These are phyloP conservation scores for Harrya chromipes DNA, from an alignment of 768 basidiomycete species.

Conservation along the genomic window DNA sequence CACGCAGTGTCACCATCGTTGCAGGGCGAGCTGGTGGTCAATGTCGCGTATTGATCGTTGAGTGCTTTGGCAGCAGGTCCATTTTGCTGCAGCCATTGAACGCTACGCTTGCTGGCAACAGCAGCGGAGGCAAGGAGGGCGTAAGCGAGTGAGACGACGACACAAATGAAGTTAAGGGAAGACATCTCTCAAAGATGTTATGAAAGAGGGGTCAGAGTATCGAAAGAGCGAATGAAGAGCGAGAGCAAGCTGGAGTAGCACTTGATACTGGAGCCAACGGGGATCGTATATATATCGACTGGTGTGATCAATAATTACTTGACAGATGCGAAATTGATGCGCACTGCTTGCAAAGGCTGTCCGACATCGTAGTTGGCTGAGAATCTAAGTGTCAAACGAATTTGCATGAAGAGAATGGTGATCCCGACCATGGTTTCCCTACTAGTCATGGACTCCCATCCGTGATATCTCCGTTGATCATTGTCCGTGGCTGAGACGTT, in stretches of 20 bases:
- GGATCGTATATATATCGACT: no score
- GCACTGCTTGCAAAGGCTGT: no score
- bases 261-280: conserved; percentile 5
- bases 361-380: no score
- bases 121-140: conserved; percentile 20
- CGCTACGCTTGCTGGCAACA: conserved; percentile 14
- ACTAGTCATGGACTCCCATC: no score
- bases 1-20: conserved; percentile 18
- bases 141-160: conserved; percentile 11
- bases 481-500: no score
- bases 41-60: conserved; percentile 19
- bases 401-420: no score
- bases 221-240: not conserved
- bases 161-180: conserved; percentile 13
- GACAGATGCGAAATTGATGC: no score
- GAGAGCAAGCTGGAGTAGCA: not conserved
- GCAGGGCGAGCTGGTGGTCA: conserved; percentile 19
- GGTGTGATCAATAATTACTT: no score
- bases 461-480: no score
- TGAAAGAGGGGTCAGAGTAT: not conserved
- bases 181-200: conserved; percentile 21
- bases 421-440: no score
- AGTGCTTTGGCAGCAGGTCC: conserved; percentile 23
- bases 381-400: no score
- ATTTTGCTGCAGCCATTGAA: conserved; percentile 20